phyloP scores from a whole-genome alignment of 805 yeast species.

The Candida dendrica region DNA sequence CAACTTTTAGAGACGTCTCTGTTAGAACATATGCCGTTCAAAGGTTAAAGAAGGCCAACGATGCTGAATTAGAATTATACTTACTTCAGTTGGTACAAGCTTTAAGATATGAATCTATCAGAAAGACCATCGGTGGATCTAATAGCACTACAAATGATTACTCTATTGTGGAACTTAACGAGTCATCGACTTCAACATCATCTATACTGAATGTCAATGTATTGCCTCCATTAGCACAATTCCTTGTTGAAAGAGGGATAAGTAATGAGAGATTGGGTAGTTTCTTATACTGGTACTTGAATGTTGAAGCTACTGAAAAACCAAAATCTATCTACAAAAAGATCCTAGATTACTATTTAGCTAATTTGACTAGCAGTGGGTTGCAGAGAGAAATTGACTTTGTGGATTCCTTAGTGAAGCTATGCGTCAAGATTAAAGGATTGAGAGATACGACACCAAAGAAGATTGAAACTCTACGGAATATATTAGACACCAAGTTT shows the following conservation, averaged over 20 bases:
- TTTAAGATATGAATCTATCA: conserved; percentile 58
- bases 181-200: conserved; percentile 15
- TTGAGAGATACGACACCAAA: conserved; percentile 71
- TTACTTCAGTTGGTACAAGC: conserved; percentile 89
- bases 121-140: conserved; percentile 1
- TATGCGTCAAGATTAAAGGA: conserved; percentile 57
- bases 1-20: conserved; percentile 61
- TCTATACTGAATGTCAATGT: conserved; percentile 12
- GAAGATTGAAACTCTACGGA: conserved; percentile 63
- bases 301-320: conserved; percentile 77
- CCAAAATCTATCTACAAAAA: conserved; percentile 36
- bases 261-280: conserved; percentile 65
- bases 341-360: conserved; percentile 38
- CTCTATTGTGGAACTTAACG: conserved; percentile 29
- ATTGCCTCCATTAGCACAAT: conserved; percentile 62
- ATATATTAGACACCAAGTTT: conserved; percentile 28
- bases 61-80: conserved; percentile 73
- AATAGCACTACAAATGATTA: conserved; percentile 22
- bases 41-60: conserved; percentile 68
- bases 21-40: conserved; percentile 87
- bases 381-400: conserved; percentile 60
- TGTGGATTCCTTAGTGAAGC: conserved; percentile 53
- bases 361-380: conserved; percentile 22
- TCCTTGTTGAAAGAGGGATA: conserved; percentile 66
- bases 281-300: conserved; percentile 85